phyloP scores from a whole-genome alignment of 2,329 filamentous ascomycete species.

The Fusarium austroafricanum region DNA sequence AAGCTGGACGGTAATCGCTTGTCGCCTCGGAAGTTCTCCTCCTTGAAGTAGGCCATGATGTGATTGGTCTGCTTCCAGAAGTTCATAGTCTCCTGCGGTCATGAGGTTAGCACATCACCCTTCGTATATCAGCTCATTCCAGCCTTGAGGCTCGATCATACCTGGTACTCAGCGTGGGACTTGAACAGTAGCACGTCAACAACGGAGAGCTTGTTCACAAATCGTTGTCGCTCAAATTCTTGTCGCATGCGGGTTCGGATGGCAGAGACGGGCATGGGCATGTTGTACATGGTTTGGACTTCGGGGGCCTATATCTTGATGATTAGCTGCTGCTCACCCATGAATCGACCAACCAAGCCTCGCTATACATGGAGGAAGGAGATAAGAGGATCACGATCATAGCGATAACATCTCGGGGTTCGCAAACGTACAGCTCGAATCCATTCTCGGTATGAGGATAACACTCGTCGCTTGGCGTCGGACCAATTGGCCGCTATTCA shows the following conservation, averaged over 20 bases:
- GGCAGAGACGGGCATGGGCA: constrained; percentile 86
- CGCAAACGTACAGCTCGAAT: constrained; percentile 84
- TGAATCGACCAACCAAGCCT: neutral
- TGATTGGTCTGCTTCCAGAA: constrained; percentile 99
- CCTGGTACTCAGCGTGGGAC: constrained; percentile 94
- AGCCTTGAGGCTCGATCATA: constrained; percentile 54
- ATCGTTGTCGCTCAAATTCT: constrained; percentile 96
- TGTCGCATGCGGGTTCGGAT: constrained; percentile 95
- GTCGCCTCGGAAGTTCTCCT: constrained; percentile 81
- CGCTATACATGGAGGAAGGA: neutral
- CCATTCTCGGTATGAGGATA: constrained; percentile 94
- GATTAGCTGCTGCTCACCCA: constrained; percentile 27
- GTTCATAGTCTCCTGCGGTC: constrained; percentile 90
- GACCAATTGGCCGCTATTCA: constrained; percentile 83
- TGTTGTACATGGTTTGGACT: constrained; percentile 96
- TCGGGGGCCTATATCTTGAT: constrained; percentile 79
- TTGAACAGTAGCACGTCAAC: constrained; percentile 92
- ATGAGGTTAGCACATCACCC: constrained; percentile 22
- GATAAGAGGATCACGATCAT: neutral
- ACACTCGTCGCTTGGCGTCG: constrained; percentile 88
- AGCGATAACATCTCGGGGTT: neutral
- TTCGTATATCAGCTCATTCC: constrained; percentile 67
- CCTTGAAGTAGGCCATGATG: constrained; percentile 95
- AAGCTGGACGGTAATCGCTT: constrained; percentile 87
- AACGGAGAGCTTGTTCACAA: constrained; percentile 86